These are phyloP conservation scores for Fagus sylvatica DNA, from an alignment of 306 rosid species.

Conservation along the genomic window DNA sequence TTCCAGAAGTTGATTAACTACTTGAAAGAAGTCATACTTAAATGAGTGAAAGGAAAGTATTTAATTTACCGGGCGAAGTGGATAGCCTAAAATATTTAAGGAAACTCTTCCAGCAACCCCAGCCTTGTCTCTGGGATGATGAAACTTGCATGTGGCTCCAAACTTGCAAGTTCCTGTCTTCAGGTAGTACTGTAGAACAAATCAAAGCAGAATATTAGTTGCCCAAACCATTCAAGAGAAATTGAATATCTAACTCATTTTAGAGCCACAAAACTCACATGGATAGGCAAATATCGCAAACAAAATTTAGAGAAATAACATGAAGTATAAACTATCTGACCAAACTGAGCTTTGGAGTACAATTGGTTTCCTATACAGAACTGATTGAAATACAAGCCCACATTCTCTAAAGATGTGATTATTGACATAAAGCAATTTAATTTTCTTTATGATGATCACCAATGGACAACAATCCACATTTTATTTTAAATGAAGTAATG, in stretches of 20 bases:
- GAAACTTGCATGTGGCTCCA: slow-evolving; percentile 98
- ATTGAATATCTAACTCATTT: background rate
- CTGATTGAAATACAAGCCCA: background rate
- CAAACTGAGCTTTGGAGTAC: background rate
- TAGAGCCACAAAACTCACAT: background rate
- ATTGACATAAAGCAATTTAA: background rate
- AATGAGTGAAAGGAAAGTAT: slow-evolving; percentile 27
- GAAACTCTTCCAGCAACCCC: slow-evolving; percentile 95
- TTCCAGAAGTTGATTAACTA: background rate
- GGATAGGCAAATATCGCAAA: background rate
- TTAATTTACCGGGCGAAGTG: slow-evolving; percentile 77
- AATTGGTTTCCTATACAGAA: background rate
- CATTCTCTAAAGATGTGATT: background rate
- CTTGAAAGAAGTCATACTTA: slow-evolving; percentile 7
- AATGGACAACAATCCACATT: background rate
- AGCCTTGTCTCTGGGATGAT: slow-evolving; percentile 95
- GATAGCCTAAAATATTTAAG: slow-evolving; percentile 87
- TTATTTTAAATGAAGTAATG: background rate
- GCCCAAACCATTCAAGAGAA: slow-evolving; percentile 4
- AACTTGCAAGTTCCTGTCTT: slow-evolving; percentile 98
- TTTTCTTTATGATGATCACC: background rate
- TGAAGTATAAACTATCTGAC: background rate
- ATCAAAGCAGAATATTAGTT: slow-evolving; percentile 24
- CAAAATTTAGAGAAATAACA: background rate
- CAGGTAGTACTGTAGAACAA: slow-evolving; percentile 74